phyloP scores from a whole-genome alignment of 805 yeast species.

The Metschnikowia noctiluminum region DNA sequence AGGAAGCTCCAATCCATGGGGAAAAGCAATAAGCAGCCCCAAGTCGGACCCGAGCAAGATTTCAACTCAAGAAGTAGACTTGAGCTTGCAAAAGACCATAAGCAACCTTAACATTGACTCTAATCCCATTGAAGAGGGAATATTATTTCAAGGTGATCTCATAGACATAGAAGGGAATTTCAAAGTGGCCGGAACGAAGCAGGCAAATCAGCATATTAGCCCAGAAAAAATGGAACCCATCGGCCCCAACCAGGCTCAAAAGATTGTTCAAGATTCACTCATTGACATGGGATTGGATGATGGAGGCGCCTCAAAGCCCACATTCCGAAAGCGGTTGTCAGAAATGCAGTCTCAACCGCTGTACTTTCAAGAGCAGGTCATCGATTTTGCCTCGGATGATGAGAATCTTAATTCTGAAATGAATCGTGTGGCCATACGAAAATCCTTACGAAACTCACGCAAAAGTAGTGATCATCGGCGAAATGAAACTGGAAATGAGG shows the following conservation, averaged over 20 bases:
- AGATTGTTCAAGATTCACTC: background rate
- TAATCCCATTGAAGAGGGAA: background rate
- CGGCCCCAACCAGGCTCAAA: background rate
- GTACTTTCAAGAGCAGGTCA: constrained; percentile 40
- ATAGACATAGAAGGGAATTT: constrained; percentile 5
- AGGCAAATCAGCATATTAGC: background rate
- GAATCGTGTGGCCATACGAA: constrained; percentile 40
- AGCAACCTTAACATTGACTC: constrained; percentile 6
- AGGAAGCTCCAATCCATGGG: constrained; percentile 18
- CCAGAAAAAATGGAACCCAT: background rate
- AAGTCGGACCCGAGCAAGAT: background rate
- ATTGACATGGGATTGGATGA: constrained; percentile 25
- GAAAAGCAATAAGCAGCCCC: constrained; percentile 9
- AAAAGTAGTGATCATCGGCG: constrained; percentile 30
- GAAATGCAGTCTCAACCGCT: constrained; percentile 28
- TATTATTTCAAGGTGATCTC: background rate
- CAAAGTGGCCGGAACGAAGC: background rate
- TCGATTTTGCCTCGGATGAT: constrained; percentile 46
- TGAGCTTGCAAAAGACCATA: constrained; percentile 6
- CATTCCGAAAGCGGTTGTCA: constrained; percentile 32
- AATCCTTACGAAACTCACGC: constrained; percentile 32
- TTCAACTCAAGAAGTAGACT: background rate
- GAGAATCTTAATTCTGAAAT: constrained; percentile 36
- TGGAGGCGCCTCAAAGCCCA: constrained; percentile 20
- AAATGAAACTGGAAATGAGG: constrained; percentile 25